phyloP scores from a whole-genome alignment of 805 yeast genomes.

The Wickerhamiella cacticola region DNA sequence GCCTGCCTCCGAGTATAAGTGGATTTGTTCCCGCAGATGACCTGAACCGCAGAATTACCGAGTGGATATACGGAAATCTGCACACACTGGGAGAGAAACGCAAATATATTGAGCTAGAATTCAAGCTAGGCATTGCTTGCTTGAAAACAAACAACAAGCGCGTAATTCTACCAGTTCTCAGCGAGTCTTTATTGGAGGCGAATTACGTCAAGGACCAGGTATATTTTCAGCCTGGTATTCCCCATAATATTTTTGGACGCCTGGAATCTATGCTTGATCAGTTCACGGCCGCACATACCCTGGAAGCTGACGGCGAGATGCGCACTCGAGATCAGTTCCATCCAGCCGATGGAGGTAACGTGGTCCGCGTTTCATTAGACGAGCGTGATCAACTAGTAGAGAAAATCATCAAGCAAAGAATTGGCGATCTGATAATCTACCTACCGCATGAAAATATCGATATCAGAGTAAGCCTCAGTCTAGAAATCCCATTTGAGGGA shows the following conservation, averaged over 20 bases:
- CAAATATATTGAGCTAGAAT: conserved; percentile 36
- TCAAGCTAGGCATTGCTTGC: conserved; percentile 28
- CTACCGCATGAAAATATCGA: conserved; percentile 72
- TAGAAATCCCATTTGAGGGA: conserved; percentile 62
- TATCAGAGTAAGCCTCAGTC: conserved; percentile 57
- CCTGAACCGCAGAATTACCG: conserved; percentile 65
- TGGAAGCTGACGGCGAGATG: conserved; percentile 14
- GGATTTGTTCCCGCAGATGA: conserved; percentile 73
- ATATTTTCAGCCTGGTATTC: conserved; percentile 24
- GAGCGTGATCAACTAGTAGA: conserved; percentile 33
- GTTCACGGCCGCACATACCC: conserved; percentile 15
- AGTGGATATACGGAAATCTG: conserved; percentile 80
- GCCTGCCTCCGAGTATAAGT: conserved; percentile 44
- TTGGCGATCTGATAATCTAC: conserved; percentile 59
- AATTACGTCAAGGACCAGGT: conserved; percentile 23
- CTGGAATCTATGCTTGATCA: conserved; percentile 17
- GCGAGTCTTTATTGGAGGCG: conserved; percentile 27
- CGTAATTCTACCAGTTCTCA: conserved; percentile 24
- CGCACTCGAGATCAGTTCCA: conserved; percentile 18
- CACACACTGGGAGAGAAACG: conserved; percentile 26
- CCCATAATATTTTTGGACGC: conserved; percentile 22
- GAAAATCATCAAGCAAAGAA: conserved; percentile 58
- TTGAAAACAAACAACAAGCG: conserved; percentile 24
- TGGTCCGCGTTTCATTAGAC: conserved; percentile 25
- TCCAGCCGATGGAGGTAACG: conserved; percentile 11